Evolutionary conservation across 139 green algal genomes (phyloP).

Genomic region (Chlamydomonas schloesseri): DNA sequence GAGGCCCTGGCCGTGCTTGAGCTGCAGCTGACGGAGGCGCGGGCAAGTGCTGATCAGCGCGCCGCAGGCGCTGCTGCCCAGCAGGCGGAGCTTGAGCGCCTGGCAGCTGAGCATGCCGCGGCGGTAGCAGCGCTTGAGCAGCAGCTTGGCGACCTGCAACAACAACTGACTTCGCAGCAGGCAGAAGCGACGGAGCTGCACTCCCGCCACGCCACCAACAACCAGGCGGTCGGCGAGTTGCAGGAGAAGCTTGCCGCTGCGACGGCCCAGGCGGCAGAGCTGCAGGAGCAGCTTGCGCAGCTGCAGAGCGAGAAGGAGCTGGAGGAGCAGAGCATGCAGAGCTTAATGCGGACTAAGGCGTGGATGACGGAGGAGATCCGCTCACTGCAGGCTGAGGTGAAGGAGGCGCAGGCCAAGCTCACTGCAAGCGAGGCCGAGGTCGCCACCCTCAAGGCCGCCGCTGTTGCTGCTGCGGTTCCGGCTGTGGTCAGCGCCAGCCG

Average conservation of each 20-base stretch:
- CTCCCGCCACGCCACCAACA: not conserved
- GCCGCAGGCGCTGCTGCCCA: too few relatives aligned
- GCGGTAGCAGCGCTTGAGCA: not conserved
- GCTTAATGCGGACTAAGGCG: not conserved
- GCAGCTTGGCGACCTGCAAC: not conserved
- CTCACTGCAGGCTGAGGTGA: conserved; percentile 3
- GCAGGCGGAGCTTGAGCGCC: not conserved
- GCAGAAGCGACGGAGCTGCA: not conserved
- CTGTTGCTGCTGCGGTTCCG: not conserved
- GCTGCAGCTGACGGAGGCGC: not conserved
- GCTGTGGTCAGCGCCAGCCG: not conserved
- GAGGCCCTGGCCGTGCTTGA: not conserved
- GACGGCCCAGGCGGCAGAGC: not conserved
- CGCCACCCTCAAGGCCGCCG: not conserved
- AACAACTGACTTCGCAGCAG: not conserved
- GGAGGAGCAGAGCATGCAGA: conserved; percentile 35
- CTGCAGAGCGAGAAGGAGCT: conserved; percentile 31
- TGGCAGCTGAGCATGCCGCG: not conserved
- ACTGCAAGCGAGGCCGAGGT: not conserved
- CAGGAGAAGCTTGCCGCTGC: not conserved
- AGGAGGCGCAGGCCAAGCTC: not conserved
- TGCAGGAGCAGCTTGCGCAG: conserved; percentile 1
- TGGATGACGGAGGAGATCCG: conserved; percentile 46
- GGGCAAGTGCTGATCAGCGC: too few relatives aligned
- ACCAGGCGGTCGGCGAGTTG: not conserved